These are phyloP conservation scores for Fomes fomentarius DNA, from an alignment of 1,284 basidiomycete species.

Conservation along the genomic window DNA sequence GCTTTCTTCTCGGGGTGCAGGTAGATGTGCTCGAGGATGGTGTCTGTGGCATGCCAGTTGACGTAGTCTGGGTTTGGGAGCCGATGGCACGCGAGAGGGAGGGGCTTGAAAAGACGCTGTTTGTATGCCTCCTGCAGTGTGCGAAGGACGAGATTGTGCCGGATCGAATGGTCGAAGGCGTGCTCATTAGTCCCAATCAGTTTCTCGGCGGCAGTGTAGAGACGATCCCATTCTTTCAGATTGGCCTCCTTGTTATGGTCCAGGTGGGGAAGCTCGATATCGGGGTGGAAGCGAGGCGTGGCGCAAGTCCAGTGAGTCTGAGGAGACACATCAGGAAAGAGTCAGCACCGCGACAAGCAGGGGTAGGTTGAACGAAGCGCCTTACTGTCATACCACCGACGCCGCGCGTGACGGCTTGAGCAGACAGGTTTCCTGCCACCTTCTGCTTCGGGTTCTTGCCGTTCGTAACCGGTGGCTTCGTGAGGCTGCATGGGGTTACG, in stretches of 20 bases:
- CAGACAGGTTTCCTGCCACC: slow-evolving; percentile 25
- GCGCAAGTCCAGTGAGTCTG: slow-evolving; percentile 30
- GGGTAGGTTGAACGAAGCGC: slow-evolving; percentile 25
- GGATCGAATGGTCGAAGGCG: slow-evolving; percentile 33
- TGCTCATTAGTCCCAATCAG: slow-evolving; percentile 29
- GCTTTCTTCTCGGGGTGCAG: slow-evolving; percentile 5
- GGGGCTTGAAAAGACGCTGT: slow-evolving; percentile 26
- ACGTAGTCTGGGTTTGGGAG: slow-evolving; percentile 29
- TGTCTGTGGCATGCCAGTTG: slow-evolving; percentile 32
- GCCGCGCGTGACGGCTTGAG: slow-evolving; percentile 33
- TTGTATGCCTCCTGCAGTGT: slow-evolving; percentile 24
- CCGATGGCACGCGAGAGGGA: slow-evolving; percentile 34
- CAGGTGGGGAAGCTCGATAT: slow-evolving; percentile 18
- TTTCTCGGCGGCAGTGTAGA: slow-evolving; percentile 28
- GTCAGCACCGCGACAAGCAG: background rate
- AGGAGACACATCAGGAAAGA: background rate
- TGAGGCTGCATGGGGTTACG: slow-evolving; percentile 10
- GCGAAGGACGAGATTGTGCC: slow-evolving; percentile 32
- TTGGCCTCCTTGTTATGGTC: slow-evolving; percentile 3
- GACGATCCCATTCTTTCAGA: slow-evolving; percentile 22
- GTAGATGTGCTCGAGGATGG: slow-evolving; percentile 26
- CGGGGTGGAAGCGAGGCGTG: slow-evolving; percentile 26
- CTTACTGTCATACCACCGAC: slow-evolving; percentile 35
- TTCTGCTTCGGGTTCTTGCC: slow-evolving; percentile 20
- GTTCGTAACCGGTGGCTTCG: slow-evolving; percentile 16